Base-by-base conservation (phyloP, 1,284 basidiomycete genomes). In the Pascua sp. region DNA sequence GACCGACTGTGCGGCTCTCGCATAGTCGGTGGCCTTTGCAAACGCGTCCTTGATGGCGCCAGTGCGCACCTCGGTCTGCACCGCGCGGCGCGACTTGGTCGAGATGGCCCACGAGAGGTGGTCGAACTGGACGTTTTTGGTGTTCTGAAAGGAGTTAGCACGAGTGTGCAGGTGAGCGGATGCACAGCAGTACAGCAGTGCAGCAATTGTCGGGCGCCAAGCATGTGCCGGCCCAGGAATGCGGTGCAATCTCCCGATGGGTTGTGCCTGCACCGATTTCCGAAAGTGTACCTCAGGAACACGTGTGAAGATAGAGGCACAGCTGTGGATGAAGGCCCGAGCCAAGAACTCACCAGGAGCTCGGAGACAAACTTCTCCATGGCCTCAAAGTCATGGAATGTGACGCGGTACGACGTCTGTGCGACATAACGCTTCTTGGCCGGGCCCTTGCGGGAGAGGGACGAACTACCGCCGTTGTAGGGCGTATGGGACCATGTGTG, bases 341-440 rank as follows among this genome's bases (percentile, higher is more conserved):
- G n/a, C n/a, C n/a, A n/a, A n/a, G n/a, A n/a, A 62, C 55, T 37
- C 47, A 62, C 60, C 18, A 47, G 46, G 4, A 59, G 5, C 0
- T 12, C 7, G 4, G 32, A 49, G 18, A 56, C 52, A 47, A 53
- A 48, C 36, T 16, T 38, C 36, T 40, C 41, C 11, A 62, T 42
- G 32, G 38, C 50, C 10, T 40, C 36, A 47, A 62, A 62, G 44
- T 62, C 52, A 52, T 59, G 57, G 47, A 59, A 62, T 8, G 57
- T 57, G 2, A 50, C 51, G 12, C 32, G 37, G 17, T 42, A 36
- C 7, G 24, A 10, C 9, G 54, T 41, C n/a, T 47, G 32, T 13
- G 54, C 58, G 18, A 37, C 18, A 54, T 53, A 47, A 7, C 51
- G 36, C 49, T 47, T 56, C 36, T 46, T 18, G 11, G 47, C 38